Evolutionary conservation across 805 yeast species (phyloP), one percentile per base, ranked within the genome.

Genomic region (Clavispora fructus): DNA sequence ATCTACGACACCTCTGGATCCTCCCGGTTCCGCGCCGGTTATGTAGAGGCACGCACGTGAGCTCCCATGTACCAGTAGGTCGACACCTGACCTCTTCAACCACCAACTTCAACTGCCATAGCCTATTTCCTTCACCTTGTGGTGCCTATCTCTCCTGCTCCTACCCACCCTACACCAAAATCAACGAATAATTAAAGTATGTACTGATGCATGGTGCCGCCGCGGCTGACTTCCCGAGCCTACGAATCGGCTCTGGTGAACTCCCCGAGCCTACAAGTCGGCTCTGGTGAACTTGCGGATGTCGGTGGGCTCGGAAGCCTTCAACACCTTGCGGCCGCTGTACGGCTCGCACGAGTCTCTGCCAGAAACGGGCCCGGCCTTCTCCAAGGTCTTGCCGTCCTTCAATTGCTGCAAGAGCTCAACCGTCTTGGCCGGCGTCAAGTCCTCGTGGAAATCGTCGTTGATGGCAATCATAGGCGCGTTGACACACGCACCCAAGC

Each of bases 401-500:
- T 79, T 80, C 52, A 87, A 72, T 45, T 76, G 80, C 52, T 81
- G 75, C 62, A 87, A 75, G 40, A 88, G 64, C 50, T 75, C 73
- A 31, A 78, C 75, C 26, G 85, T 79, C 40, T 78, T 75, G 52
- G 83, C 85, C 23, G 82, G 74, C 31, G 91, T 84, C 67, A 87
- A 75, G 65, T 87, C 96, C 69, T 87, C 96, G 60, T 75, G 83
- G 68, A 73, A 87, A 62, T 85, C 90, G 67, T 87, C 95, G 65
- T 86, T 87, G 44, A 87, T 70, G 50, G 87, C 95, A 45, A 88
- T 73, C 88, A 87, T 87, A 44, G 96, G 96, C 7, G 87, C 96
- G 65, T 87, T 87, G 42, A 87, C 90, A 74, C 96, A 87, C 3
- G 96, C 96, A 48, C 96, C 96, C 42, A 87, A 78, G 69, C 96